Percentiles rank a stretch among this genome's conserved stretches.
These are phyloP conservation scores for Magnolia officinalis DNA, from an alignment of 164 flowering plant species.

Conservation along the genomic window DNA sequence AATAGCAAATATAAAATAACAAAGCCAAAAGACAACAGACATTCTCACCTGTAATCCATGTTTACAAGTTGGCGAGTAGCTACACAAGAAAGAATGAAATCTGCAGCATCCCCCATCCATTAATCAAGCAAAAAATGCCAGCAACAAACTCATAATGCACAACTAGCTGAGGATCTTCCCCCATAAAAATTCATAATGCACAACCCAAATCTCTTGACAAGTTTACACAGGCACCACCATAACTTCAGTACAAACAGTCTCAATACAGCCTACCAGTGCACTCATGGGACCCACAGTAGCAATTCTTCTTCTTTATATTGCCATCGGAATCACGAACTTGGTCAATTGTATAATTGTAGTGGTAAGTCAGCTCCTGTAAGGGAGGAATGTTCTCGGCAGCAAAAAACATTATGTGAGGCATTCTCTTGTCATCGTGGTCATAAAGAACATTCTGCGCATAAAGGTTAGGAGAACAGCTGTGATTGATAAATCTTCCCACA, in stretches of 20 bases:
- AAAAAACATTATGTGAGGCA: slow-evolving; percentile 91
- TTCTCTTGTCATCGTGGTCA: slow-evolving; percentile 70
- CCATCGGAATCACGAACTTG: slow-evolving; percentile 65
- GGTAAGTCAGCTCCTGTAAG: slow-evolving; percentile 70
- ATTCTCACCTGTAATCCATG: no score
- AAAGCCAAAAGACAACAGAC: no score
- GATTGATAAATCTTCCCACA: slow-evolving; percentile 82
- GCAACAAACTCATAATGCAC: no score
- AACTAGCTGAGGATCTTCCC: no score
- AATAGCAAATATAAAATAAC: no score
- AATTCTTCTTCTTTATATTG: slow-evolving; percentile 58
- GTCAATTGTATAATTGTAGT: slow-evolving; percentile 68
- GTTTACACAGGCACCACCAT: no score
- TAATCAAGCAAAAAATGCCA: background rate
- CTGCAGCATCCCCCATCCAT: background rate
- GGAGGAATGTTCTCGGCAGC: slow-evolving; percentile 90
- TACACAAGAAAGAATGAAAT: background rate
- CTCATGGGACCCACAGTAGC: slow-evolving; percentile 73
- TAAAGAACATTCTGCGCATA: slow-evolving; percentile 88
- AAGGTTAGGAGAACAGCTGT: slow-evolving; percentile 87
- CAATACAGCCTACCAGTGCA: slow-evolving; percentile 81
- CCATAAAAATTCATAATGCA: no score
- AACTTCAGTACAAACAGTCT: slow-evolving; percentile 4
- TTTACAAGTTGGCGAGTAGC: no score
- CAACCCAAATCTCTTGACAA: no score